Evolutionary conservation across 2,329 filamentous ascomycete species (phyloP).

Genomic region (Fusarium scirpi): DNA sequence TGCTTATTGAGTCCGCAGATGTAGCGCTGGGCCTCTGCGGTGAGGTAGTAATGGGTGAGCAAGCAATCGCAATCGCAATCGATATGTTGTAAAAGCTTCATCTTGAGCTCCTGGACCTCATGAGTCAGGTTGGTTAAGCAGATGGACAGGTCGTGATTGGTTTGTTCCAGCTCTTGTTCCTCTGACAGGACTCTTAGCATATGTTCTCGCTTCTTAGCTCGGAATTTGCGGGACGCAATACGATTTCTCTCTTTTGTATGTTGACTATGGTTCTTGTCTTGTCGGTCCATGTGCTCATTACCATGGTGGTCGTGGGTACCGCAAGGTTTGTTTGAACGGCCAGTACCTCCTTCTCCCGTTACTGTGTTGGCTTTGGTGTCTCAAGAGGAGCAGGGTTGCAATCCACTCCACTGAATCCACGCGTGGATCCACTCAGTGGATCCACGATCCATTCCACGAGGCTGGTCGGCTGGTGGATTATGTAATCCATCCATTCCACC

Average conservation of each 20-base stretch:
- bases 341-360: background rate
- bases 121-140: conserved; percentile 24
- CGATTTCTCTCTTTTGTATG: background rate
- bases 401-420: no score
- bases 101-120: conserved; percentile 37
- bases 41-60: conserved; percentile 38
- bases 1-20: conserved; percentile 1
- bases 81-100: conserved; percentile 29
- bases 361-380: background rate
- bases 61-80: conserved; percentile 1
- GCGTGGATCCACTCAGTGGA: no score
- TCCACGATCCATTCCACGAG: no score
- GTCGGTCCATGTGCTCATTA: background rate
- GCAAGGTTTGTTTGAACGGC: background rate
- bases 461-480: no score
- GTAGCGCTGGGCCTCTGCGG: conserved; percentile 22
- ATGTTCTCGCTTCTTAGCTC: conserved; percentile 26
- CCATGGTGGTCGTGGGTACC: background rate
- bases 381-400: background rate
- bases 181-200: conserved; percentile 15
- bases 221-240: conserved; percentile 16
- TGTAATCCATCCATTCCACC: no score
- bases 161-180: conserved; percentile 26
- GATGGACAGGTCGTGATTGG: conserved; percentile 24
- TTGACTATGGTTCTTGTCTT: background rate